Conservation (phyloP, 495 filamentous ascomycete species). For the Hyaloscypha finlandica region DNA sequence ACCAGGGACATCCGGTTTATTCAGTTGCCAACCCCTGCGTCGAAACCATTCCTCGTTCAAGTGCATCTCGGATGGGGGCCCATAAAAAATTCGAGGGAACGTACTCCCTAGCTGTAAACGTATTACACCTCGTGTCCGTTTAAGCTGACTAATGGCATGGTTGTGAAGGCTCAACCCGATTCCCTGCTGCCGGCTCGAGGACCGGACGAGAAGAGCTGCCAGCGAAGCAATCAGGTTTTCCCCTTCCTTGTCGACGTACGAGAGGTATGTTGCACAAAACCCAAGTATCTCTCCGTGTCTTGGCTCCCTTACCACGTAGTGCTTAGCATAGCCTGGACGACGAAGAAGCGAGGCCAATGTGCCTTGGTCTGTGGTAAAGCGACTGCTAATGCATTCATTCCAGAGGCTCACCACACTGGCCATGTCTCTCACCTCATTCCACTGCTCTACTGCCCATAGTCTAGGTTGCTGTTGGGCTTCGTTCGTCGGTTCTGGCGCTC, state of each 20-base stretch:
- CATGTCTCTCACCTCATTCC: conserved; percentile 45
- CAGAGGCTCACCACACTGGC: conserved; percentile 48
- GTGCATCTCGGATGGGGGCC: conserved; percentile 45
- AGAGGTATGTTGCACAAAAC: conserved; percentile 62
- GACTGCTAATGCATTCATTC: conserved; percentile 47
- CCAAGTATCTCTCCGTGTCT: conserved; percentile 52
- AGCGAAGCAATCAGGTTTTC: conserved; percentile 59
- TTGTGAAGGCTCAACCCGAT: conserved; percentile 59
- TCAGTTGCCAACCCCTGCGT: conserved; percentile 57
- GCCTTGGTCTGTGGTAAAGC: conserved; percentile 45
- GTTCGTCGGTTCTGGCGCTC: conserved; percentile 21
- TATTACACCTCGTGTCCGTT: conserved; percentile 52
- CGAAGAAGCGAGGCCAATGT: conserved; percentile 55
- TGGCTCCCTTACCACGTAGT: conserved; percentile 60
- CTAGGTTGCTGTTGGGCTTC: conserved; percentile 19
- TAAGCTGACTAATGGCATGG: conserved; percentile 54
- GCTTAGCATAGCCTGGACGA: conserved; percentile 61
- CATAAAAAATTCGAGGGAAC: conserved; percentile 61
- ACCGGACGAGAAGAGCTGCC: conserved; percentile 57
- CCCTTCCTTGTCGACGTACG: conserved; percentile 51
- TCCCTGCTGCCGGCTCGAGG: conserved; percentile 52
- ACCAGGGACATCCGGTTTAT: conserved; percentile 41
- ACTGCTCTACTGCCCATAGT: conserved; percentile 49
- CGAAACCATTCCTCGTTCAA: conserved; percentile 59
- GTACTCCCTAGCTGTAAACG: conserved; percentile 61